Evolutionary conservation across 176 grass and related monocot genomes (phyloP).

Genomic region (Bolboschoenus planiculmis): DNA sequence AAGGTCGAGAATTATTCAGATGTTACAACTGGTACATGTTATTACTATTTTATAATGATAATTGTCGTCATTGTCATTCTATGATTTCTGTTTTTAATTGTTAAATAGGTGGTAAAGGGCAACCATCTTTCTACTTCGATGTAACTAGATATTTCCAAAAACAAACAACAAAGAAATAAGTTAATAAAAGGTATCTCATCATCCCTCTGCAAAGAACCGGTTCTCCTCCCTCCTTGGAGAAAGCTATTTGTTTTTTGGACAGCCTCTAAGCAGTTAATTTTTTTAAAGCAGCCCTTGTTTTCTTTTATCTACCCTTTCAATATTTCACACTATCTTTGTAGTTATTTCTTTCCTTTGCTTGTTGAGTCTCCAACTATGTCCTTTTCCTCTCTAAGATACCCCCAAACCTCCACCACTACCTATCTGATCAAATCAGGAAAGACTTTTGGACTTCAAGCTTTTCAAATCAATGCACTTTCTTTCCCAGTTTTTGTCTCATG

Average conservation of each 20-base stretch:
- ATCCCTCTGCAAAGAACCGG: background rate
- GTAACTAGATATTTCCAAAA: background rate
- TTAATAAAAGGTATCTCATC: background rate
- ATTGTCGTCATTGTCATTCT: background rate
- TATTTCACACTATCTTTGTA: too few relatives aligned
- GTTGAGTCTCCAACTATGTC: too few relatives aligned
- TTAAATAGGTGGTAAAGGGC: background rate
- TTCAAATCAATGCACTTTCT: too few relatives aligned
- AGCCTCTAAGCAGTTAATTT: too few relatives aligned
- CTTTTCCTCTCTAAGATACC: too few relatives aligned
- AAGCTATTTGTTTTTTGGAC: background rate
- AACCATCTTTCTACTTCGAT: background rate
- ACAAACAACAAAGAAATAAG: background rate
- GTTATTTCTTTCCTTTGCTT: too few relatives aligned
- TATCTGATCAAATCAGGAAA: too few relatives aligned
- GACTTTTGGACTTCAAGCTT: too few relatives aligned
- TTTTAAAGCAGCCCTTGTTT: too few relatives aligned
- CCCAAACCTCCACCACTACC: too few relatives aligned
- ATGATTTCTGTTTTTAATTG: background rate
- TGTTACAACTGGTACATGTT: conserved; percentile 12
- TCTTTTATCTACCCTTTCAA: too few relatives aligned
- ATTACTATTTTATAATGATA: background rate
- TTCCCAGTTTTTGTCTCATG: too few relatives aligned
- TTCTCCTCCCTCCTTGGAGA: background rate
- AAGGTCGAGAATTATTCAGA: conserved; percentile 18